Evolutionary conservation across 2,329 filamentous ascomycete genomes (phyloP), one percentile per base, ranked within the genome.

Genomic region (Fusarium virguliforme): DNA sequence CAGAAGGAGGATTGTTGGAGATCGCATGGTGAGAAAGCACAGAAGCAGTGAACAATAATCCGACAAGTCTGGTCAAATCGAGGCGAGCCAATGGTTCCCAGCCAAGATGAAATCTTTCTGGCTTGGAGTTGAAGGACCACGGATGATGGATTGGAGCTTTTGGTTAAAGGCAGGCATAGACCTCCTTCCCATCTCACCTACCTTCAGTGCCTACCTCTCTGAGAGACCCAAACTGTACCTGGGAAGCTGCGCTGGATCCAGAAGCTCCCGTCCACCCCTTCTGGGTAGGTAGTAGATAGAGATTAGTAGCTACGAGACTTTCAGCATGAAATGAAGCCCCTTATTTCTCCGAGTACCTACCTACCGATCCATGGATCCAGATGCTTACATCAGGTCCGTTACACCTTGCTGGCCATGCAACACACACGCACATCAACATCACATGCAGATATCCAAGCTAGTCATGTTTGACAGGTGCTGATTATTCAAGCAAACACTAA

Each of bases 401-500:
- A 18, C 15, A 28, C 1, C 30, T 34, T n/a, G 8, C 13, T 34
- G 7, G 12, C 26, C 50, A 54, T 28, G 26, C 1, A 48, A 28
- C 43, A n/a, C 10, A 10, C 50, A 54, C 15, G 24, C 18, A 35
- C 6, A 32, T 18, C 18, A 18, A 18, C 26, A 57, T 38, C 40
- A 58, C 38, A 40, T 18, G 22, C 40, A 37, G n/a, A 8, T 22
- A 5, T 1, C 10, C 4, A 57, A 35, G 26, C 10, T 32, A n/a
- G 28, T 68, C 34, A 55, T 41, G 38, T 61, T 68, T 74, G 74
- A 76, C 74, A 75, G 73, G 74, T 61, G 66, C 34, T 75, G 70
- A 78, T 79, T 78, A 78, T 79, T 75, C 71, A 74, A 79, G 74
- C 73, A 72, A 75, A 76, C 74, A 74, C 72, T 73, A 75, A 74